phyloP scores from a whole-genome alignment of 257 asterid genomes.

The Solanum lignicaule region DNA sequence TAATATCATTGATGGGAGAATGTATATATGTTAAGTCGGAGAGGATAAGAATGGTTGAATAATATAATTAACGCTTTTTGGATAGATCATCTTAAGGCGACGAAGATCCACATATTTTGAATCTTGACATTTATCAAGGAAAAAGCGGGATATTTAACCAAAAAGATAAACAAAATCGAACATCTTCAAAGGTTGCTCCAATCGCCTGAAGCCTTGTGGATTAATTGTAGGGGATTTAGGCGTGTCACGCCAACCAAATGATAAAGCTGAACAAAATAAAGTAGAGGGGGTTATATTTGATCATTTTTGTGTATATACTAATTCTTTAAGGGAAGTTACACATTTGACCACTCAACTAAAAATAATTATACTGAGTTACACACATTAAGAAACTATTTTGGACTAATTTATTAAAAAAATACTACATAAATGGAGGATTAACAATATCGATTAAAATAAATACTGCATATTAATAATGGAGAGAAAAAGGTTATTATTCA shows the following conservation, averaged over 20 bases:
- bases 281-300: too few relatives aligned
- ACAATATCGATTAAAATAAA: neutral
- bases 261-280: too few relatives aligned
- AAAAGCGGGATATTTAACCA: rapidly evolving
- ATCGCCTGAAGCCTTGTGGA: neutral
- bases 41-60: neutral
- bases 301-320: too few relatives aligned
- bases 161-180: too few relatives aligned
- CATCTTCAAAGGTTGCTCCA: neutral
- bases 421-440: too few relatives aligned
- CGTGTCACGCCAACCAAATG: neutral
- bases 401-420: neutral
- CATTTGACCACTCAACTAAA: too few relatives aligned
- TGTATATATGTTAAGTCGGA: neutral
- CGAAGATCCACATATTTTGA: neutral
- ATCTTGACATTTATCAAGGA: neutral
- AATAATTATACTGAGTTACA: too few relatives aligned
- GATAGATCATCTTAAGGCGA: neutral
- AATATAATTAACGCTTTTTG: neutral
- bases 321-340: too few relatives aligned
- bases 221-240: neutral
- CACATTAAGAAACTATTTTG: neutral
- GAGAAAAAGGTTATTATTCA: neutral
- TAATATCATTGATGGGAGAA: neutral
- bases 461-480: neutral